Evolutionary conservation across 768 basidiomycete species (phyloP).

Genomic region (Hygrophorus russula): DNA sequence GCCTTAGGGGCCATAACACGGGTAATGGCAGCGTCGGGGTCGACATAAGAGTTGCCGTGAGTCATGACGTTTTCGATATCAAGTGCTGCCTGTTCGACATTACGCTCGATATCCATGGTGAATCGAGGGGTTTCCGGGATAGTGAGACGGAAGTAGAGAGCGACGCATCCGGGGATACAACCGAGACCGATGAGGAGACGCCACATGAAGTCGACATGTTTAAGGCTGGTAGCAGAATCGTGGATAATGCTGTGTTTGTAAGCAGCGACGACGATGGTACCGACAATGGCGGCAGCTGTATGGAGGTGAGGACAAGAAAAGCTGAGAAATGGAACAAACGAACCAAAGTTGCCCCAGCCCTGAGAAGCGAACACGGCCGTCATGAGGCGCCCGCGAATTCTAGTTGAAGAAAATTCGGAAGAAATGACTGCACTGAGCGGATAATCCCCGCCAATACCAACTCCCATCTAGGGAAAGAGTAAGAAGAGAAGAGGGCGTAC

Average conservation of each 20-base stretch:
- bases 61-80: conserved; percentile 66
- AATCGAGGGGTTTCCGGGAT: conserved; percentile 87
- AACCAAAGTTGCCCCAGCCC: conserved; percentile 80
- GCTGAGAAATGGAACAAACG: conserved; percentile 11
- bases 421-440: conserved; percentile 80
- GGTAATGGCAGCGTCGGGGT: conserved; percentile 47
- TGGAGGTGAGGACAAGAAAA: not conserved
- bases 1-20: conserved; percentile 63
- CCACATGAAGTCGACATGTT: conserved; percentile 70
- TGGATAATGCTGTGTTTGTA: conserved; percentile 51
- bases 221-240: conserved; percentile 24
- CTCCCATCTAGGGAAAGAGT: conserved; percentile 38
- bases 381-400: conserved; percentile 78
- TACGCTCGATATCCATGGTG: conserved; percentile 89
- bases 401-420: conserved; percentile 77
- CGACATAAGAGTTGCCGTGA: conserved; percentile 31
- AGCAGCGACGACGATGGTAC: conserved; percentile 49
- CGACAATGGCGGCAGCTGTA: conserved; percentile 54
- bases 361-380: conserved; percentile 79
- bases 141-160: conserved; percentile 87
- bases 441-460: conserved; percentile 88
- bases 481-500: not conserved
- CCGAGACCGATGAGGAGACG: conserved; percentile 84
- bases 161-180: conserved; percentile 68
- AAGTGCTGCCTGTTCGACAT: conserved; percentile 59